Percentiles rank a stretch among this genome's conserved stretches.
These are phyloP conservation scores for Aspergillus brasiliensis DNA, from an alignment of 2,329 filamentous ascomycete genomes.

Conservation along the genomic window DNA sequence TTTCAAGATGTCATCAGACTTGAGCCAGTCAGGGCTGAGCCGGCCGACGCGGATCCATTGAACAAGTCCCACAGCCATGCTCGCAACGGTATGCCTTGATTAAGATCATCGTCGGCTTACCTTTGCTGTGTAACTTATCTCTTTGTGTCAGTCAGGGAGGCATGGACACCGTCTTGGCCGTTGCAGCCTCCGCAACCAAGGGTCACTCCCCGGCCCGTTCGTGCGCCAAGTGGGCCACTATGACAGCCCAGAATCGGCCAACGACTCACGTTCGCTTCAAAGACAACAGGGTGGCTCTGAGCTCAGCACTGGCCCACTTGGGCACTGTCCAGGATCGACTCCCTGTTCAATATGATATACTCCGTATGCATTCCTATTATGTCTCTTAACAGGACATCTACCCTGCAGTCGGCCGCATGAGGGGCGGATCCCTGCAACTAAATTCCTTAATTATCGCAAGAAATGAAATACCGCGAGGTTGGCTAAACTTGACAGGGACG, in stretches of 20 bases:
- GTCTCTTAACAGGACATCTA: neutral
- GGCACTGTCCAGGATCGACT: neutral
- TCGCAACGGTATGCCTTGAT: neutral
- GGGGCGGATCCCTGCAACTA: neutral
- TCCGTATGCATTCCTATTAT: neutral
- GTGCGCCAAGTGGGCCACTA: neutral
- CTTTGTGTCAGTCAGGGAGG: neutral
- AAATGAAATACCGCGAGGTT: neutral
- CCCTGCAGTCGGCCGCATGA: neutral
- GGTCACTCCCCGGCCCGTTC: neutral
- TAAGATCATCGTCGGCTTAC: neutral
- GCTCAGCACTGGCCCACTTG: neutral
- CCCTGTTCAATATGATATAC: neutral
- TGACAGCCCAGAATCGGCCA: neutral
- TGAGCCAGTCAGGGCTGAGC: no score
- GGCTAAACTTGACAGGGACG: neutral
- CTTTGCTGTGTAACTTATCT: neutral
- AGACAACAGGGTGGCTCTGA: neutral
- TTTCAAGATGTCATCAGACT: neutral
- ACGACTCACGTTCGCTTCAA: neutral
- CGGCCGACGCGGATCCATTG: no score
- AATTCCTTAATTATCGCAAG: neutral
- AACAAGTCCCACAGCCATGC: neutral
- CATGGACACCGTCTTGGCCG: neutral
- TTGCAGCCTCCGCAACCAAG: neutral